Conservation (phyloP, 441 rosid species). For the Kokia cookei region DNA sequence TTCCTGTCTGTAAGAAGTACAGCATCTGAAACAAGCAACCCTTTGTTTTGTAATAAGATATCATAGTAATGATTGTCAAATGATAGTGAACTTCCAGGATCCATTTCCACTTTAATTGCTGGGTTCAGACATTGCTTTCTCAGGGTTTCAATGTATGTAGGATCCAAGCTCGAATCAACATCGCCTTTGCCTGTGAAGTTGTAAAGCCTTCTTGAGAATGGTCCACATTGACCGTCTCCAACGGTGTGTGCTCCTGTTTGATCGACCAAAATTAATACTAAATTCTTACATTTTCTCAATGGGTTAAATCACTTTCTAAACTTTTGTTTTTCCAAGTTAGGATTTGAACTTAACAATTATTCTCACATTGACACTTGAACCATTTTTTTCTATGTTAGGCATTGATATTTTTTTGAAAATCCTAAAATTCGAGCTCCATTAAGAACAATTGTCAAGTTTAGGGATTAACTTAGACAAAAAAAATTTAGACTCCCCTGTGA, state of each 20-base stretch:
- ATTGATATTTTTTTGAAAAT: no score
- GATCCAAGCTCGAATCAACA: constrained; percentile 47
- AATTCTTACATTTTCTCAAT: neutral
- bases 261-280: neutral
- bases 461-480: no score
- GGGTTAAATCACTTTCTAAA: no score
- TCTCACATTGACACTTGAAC: no score
- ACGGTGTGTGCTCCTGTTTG: constrained; percentile 60
- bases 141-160: constrained; percentile 35
- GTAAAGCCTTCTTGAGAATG: constrained; percentile 45
- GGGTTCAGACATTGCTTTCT: constrained; percentile 36
- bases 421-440: no score
- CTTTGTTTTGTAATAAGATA: constrained; percentile 25
- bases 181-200: constrained; percentile 74
- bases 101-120: constrained; percentile 40
- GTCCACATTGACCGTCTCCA: constrained; percentile 51
- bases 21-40: constrained; percentile 57
- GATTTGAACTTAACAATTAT: no score
- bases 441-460: no score
- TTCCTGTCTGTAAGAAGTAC: constrained; percentile 42
- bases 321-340: no score
- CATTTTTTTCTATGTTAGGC: no score
- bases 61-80: constrained; percentile 42
- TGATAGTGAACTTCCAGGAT: constrained; percentile 31
- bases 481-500: no score